Evolutionary conservation across 2,329 filamentous ascomycete genomes (phyloP).

Genomic region (Spiromastix sp.): DNA sequence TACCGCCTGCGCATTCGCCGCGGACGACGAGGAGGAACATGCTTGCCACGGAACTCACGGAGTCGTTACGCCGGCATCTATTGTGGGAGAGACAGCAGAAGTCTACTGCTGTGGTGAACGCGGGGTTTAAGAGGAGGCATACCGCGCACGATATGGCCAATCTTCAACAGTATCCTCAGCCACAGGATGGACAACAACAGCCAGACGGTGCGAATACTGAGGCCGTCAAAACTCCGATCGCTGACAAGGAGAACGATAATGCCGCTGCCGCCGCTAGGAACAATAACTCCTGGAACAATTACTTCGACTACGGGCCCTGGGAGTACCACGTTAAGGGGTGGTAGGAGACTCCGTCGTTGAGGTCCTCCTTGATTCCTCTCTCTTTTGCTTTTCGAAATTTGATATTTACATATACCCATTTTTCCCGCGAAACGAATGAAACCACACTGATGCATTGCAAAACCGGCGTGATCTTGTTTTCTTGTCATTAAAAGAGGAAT

Average conservation of each 20-base stretch:
- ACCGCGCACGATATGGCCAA: slow-evolving; percentile 87
- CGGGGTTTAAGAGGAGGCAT: slow-evolving; percentile 79
- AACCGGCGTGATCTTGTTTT: too few relatives aligned
- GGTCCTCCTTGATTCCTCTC: too few relatives aligned
- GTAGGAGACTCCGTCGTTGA: too few relatives aligned
- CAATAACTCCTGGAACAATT: slow-evolving; percentile 74
- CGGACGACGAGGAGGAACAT: slow-evolving; percentile 89
- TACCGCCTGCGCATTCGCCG: slow-evolving; percentile 75
- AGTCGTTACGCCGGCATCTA: slow-evolving; percentile 81
- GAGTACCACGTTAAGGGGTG: slow-evolving; percentile 82
- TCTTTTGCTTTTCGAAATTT: neutral
- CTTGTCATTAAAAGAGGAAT: too few relatives aligned
- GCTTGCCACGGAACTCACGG: slow-evolving; percentile 87
- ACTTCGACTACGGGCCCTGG: slow-evolving; percentile 70
- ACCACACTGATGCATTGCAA: too few relatives aligned
- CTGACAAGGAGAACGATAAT: slow-evolving; percentile 50
- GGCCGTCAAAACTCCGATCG: slow-evolving; percentile 27
- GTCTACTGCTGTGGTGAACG: slow-evolving; percentile 70
- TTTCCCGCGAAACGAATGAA: too few relatives aligned
- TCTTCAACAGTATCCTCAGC: slow-evolving; percentile 68
- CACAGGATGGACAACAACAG: slow-evolving; percentile 23
- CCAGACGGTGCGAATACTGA: slow-evolving; percentile 11
- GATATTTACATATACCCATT: too few relatives aligned
- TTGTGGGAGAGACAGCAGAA: slow-evolving; percentile 95
- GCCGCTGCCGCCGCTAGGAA: too few relatives aligned